phyloP scores from a whole-genome alignment of 1,139 yeast genomes.

The Kodamaea ohmeri region DNA sequence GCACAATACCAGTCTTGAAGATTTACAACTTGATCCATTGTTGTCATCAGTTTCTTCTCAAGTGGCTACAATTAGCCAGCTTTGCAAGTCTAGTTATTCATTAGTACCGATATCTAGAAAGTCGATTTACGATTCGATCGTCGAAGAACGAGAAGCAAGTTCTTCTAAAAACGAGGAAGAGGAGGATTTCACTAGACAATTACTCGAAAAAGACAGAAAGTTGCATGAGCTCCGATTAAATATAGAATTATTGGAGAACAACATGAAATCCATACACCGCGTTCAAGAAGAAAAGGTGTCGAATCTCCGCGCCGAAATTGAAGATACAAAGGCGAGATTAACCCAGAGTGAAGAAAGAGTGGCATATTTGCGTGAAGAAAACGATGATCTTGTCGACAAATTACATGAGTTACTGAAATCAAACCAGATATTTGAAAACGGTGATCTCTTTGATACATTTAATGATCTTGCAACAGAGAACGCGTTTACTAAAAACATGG shows the following conservation, averaged over 20 bases:
- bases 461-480: slow-evolving; percentile 32
- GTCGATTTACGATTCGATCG: slow-evolving; percentile 7
- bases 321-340: slow-evolving; percentile 20
- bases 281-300: slow-evolving; percentile 28
- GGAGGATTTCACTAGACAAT: neutral
- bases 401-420: slow-evolving; percentile 18
- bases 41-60: neutral
- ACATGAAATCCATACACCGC: slow-evolving; percentile 34
- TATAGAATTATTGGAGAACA: slow-evolving; percentile 40
- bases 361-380: slow-evolving; percentile 17
- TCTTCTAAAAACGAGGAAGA: neutral
- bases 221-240: slow-evolving; percentile 41
- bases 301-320: slow-evolving; percentile 23
- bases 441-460: slow-evolving; percentile 20
- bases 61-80: neutral
- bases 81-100: slow-evolving; percentile 6
- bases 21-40: neutral
- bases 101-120: slow-evolving; percentile 1
- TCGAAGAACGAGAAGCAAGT: neutral
- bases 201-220: slow-evolving; percentile 30
- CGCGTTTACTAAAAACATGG: slow-evolving; percentile 27
- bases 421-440: slow-evolving; percentile 18
- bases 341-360: slow-evolving; percentile 17
- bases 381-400: slow-evolving; percentile 20
- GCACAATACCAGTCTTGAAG: too few species aligned